Conservation (phyloP, 2,329 filamentous ascomycete species). For the Penicillium sp. region DNA sequence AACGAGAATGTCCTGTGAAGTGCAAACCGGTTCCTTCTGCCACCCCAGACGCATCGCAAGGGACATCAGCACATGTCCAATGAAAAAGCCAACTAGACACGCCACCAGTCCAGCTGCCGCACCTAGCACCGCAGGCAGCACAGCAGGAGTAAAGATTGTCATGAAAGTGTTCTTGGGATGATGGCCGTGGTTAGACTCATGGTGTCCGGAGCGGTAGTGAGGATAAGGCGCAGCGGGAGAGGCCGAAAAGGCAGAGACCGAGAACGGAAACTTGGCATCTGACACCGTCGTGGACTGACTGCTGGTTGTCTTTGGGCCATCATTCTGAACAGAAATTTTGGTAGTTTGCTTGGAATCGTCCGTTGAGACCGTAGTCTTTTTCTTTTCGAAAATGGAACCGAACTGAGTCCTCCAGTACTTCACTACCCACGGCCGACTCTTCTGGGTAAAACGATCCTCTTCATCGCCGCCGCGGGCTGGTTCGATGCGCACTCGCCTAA, state of each 20-base stretch:
- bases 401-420: conserved; percentile 27
- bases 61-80: conserved; percentile 27
- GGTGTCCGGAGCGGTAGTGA: conserved; percentile 18
- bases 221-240: conserved; percentile 15
- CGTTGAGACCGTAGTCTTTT: not conserved
- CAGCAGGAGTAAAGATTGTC: conserved; percentile 33
- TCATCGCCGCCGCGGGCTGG: conserved; percentile 12
- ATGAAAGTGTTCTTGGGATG: conserved; percentile 20
- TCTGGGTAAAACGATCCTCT: not conserved
- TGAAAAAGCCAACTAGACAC: conserved; percentile 38
- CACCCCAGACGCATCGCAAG: conserved; percentile 12
- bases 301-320: not conserved
- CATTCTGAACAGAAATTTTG: not conserved
- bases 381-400: conserved; percentile 19
- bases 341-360: too few species aligned
- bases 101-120: conserved; percentile 37
- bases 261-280: conserved; percentile 16
- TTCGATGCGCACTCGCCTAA: conserved; percentile 28
- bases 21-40: not conserved
- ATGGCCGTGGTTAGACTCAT: conserved; percentile 21
- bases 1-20: not conserved
- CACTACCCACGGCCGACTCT: conserved; percentile 20
- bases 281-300: not conserved
- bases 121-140: conserved; percentile 41
- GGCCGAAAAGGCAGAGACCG: conserved; percentile 18